Conservation (phyloP, 306 rosid genomes). For the Corylus americana region DNA sequence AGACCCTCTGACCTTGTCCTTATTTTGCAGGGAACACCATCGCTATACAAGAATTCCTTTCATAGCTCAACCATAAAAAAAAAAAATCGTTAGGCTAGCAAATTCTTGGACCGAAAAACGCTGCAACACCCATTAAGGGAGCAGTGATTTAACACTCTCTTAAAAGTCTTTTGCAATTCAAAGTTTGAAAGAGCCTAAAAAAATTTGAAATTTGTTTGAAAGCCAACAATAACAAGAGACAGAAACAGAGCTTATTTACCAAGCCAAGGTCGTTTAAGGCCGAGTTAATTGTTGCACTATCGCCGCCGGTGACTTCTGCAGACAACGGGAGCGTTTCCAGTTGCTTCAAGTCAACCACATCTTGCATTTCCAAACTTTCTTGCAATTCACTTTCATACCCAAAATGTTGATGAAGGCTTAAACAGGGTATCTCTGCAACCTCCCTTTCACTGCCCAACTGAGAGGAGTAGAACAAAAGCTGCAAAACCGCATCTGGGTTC, state of each 20-base stretch:
- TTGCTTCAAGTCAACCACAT: conserved; percentile 33
- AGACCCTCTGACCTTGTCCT: no score
- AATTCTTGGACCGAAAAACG: no score
- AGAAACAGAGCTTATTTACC: conserved; percentile 33
- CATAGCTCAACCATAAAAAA: no score
- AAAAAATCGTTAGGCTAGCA: no score
- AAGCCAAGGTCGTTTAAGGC: conserved; percentile 71
- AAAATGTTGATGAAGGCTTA: conserved; percentile 52
- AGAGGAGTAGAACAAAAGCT: conserved; percentile 56
- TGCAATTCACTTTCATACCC: conserved; percentile 38
- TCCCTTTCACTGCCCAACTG: conserved; percentile 36
- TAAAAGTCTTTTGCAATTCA: no score
- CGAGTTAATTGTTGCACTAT: conserved; percentile 17
- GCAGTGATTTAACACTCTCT: no score
- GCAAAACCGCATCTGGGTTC: conserved; percentile 73
- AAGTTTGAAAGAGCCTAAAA: no score
- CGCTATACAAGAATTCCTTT: no score
- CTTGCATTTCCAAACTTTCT: conserved; percentile 36
- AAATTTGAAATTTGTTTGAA: neutral
- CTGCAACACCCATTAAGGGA: no score
- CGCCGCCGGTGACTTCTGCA: conserved; percentile 25
- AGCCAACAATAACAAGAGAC: neutral
- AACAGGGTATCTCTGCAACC: conserved; percentile 21
- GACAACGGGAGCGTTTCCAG: conserved; percentile 48
- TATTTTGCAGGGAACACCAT: no score